phyloP scores from a whole-genome alignment of 2,329 filamentous ascomycete genomes.

The Gyromitra esculenta region DNA sequence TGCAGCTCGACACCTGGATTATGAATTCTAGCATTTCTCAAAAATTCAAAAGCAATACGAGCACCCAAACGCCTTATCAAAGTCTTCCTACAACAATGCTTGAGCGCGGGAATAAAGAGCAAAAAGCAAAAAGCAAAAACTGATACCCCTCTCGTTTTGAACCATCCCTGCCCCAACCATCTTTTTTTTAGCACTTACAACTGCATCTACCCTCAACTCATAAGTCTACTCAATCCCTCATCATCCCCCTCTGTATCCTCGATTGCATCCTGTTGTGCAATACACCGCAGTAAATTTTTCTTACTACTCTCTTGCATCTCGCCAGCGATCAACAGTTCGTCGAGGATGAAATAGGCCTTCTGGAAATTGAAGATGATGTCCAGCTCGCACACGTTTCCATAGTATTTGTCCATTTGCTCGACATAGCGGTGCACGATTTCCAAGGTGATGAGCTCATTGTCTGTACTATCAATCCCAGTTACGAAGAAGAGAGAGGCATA shows the following conservation, averaged over 20 bases:
- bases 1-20: not conserved
- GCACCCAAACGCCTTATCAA: constrained; percentile 3
- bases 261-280: constrained; percentile 94
- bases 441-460: constrained; percentile 97
- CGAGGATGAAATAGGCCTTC: constrained; percentile 98
- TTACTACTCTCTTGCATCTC: constrained; percentile 99
- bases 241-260: constrained; percentile 88
- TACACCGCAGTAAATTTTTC: constrained; percentile 96
- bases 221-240: constrained; percentile 47
- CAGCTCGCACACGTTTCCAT: constrained; percentile 98
- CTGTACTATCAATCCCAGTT: constrained; percentile 90
- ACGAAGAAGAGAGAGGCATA: constrained; percentile 99
- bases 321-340: constrained; percentile 92
- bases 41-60: constrained; percentile 7
- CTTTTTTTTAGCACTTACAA: not conserved
- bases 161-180: not conserved
- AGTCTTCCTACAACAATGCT: not conserved
- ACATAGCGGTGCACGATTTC: constrained; percentile 99
- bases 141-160: not conserved
- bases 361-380: constrained; percentile 99
- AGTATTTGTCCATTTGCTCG: constrained; percentile 99
- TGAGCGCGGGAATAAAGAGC: not conserved
- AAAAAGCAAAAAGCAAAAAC: constrained; percentile 7
- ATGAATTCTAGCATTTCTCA: not conserved
- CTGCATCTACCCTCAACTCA: constrained; percentile 32